These are phyloP conservation scores for Diutina mesorugosa DNA, from an alignment of 1,139 yeast species.

Conservation along the genomic window DNA sequence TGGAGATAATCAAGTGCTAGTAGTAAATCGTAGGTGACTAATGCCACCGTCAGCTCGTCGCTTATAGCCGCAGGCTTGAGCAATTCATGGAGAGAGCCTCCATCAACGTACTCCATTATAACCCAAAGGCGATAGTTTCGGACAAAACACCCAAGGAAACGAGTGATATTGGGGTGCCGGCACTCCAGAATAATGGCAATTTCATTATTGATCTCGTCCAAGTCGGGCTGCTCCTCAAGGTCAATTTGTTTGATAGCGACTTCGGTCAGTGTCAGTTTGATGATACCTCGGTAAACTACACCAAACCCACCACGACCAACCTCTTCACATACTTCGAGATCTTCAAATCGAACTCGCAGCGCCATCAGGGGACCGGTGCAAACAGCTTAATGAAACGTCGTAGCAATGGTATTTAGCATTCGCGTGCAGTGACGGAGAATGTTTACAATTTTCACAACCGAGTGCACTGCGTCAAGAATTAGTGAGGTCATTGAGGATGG, in stretches of 20 bases:
- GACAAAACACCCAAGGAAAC: slow-evolving; percentile 71
- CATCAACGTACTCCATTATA: slow-evolving; percentile 73
- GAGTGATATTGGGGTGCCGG: slow-evolving; percentile 54
- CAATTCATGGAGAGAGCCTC: slow-evolving; percentile 70
- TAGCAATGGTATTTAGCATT: background rate
- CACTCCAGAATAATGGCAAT: slow-evolving; percentile 70
- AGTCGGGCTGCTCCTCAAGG: slow-evolving; percentile 66
- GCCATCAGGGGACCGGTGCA: background rate
- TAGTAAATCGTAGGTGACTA: slow-evolving; percentile 47
- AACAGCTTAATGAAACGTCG: background rate
- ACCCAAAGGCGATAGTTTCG: slow-evolving; percentile 76
- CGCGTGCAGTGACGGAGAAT: background rate
- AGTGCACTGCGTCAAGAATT: background rate
- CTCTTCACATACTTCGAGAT: slow-evolving; percentile 51
- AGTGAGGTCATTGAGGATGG: background rate
- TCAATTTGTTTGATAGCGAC: slow-evolving; percentile 71
- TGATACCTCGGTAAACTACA: slow-evolving; percentile 64
- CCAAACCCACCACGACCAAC: slow-evolving; percentile 88
- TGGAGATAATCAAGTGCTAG: slow-evolving; percentile 63
- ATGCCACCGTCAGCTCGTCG: slow-evolving; percentile 36
- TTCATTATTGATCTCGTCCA: slow-evolving; percentile 65
- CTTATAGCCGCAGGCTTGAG: slow-evolving; percentile 45
- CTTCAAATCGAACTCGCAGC: slow-evolving; percentile 11
- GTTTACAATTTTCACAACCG: background rate
- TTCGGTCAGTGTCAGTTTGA: slow-evolving; percentile 32